A percentile compares a stretch with the other conserved stretches of the same genome.
Evolutionary conservation across 345 rosid species (phyloP).

Genomic region (Xanthoceras sorbifolium): DNA sequence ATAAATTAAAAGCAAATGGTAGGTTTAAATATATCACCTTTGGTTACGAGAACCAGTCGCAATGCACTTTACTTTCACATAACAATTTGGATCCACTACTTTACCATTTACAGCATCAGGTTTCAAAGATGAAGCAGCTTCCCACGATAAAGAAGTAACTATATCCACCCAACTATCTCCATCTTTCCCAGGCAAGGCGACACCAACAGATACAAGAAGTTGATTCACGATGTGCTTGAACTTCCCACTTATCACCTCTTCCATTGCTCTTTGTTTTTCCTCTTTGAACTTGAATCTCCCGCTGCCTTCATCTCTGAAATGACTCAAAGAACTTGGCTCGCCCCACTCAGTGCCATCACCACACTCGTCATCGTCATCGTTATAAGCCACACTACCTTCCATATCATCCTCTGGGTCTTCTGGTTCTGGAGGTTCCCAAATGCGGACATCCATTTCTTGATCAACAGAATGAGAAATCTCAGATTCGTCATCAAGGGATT

Average conservation of each 20-base stretch:
- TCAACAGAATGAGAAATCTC: slow-evolving; percentile 28
- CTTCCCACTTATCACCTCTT: slow-evolving; percentile 67
- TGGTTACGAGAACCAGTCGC: slow-evolving; percentile 72
- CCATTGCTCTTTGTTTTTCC: slow-evolving; percentile 59
- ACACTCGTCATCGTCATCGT: slow-evolving; percentile 71
- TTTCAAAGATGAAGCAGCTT: slow-evolving; percentile 79
- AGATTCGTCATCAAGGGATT: slow-evolving; percentile 31
- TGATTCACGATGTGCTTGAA: slow-evolving; percentile 64
- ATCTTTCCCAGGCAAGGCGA: slow-evolving; percentile 38
- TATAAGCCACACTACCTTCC: slow-evolving; percentile 54
- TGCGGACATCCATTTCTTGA: slow-evolving; percentile 36
- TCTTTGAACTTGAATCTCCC: slow-evolving; percentile 51
- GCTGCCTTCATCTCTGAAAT: slow-evolving; percentile 39
- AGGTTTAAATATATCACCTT: slow-evolving; percentile 50
- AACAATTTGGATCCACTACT: slow-evolving; percentile 53
- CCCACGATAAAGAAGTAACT: slow-evolving; percentile 76
- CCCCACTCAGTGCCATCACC: slow-evolving; percentile 71
- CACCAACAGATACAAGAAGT: slow-evolving; percentile 57
- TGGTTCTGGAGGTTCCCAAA: slow-evolving; percentile 93
- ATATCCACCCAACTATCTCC: slow-evolving; percentile 71
- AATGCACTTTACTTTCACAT: slow-evolving; percentile 92
- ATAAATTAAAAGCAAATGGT: background rate
- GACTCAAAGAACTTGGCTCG: slow-evolving; percentile 54
- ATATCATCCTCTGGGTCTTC: slow-evolving; percentile 63
- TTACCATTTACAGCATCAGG: slow-evolving; percentile 63